Conservation (phyloP, 352 stramenopile genomes). For the Globisporangium rhizosaccharum region DNA sequence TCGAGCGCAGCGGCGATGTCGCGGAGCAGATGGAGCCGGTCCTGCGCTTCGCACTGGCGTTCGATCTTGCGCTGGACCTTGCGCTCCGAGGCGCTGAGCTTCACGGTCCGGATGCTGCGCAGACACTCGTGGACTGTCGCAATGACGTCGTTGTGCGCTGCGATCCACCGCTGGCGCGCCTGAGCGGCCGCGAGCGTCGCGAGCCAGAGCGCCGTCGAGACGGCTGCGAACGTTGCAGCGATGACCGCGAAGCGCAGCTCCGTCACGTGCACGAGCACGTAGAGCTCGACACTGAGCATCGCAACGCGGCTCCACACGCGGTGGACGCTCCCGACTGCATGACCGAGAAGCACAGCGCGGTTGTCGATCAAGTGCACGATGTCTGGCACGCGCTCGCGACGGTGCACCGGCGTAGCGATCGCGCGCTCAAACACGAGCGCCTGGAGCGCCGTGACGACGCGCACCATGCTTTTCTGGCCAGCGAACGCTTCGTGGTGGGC, state of each 20-base stretch:
- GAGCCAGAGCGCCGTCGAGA: constrained; percentile 16
- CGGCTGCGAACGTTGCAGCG: constrained; percentile 14
- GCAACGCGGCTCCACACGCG: constrained; percentile 24
- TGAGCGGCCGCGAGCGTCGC: constrained; percentile 1
- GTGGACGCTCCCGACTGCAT: constrained; percentile 24
- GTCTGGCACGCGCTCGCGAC: constrained; percentile 25
- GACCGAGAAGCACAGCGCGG: constrained; percentile 22
- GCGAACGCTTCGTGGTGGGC: constrained; percentile 9
- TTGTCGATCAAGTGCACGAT: constrained; percentile 29
- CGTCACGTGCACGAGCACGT: constrained; percentile 32
- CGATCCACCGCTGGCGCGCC: constrained; percentile 16
- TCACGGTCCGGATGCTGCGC: constrained; percentile 66
- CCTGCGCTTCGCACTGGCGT: constrained; percentile 15
- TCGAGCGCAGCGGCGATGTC: neutral
- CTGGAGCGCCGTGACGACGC: constrained; percentile 22
- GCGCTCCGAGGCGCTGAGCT: constrained; percentile 81
- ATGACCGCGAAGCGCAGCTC: constrained; percentile 25
- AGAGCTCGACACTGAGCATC: constrained; percentile 29
- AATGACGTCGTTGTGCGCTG: constrained; percentile 17
- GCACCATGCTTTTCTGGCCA: neutral
- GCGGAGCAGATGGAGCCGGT: neutral
- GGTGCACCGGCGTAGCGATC: constrained; percentile 1
- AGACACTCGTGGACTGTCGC: constrained; percentile 38
- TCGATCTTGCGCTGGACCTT: constrained; percentile 66
- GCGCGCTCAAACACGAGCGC: constrained; percentile 34